Percentiles rank a stretch among this genome's conserved stretches.
Evolutionary conservation across 2,329 filamentous ascomycete species (phyloP).

Genomic region (Escovopsis weberi): DNA sequence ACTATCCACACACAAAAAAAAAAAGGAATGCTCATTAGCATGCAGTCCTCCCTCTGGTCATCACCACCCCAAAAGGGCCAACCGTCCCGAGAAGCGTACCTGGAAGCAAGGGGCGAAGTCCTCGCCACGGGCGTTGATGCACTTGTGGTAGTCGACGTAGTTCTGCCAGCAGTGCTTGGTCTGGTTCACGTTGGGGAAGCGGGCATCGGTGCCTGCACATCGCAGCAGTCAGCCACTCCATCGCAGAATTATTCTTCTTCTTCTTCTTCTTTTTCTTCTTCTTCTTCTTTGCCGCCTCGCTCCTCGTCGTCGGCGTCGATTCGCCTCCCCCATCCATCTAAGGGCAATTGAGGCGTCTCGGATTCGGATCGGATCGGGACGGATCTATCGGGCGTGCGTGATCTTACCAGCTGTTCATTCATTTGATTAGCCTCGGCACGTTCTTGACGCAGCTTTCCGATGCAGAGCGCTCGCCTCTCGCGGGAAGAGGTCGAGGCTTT

Average conservation of each 20-base stretch:
- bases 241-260: background rate
- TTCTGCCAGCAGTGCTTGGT: slow-evolving; percentile 99
- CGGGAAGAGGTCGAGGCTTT: slow-evolving; percentile 14
- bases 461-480: slow-evolving; percentile 14
- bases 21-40: slow-evolving; percentile 1
- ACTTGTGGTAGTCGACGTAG: slow-evolving; percentile 99
- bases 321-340: background rate
- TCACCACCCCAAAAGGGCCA: background rate
- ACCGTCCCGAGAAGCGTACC: slow-evolving; percentile 36
- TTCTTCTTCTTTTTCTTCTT: too few relatives aligned
- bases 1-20: too few relatives aligned
- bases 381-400: slow-evolving; percentile 6
- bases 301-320: too few relatives aligned
- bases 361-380: slow-evolving; percentile 6
- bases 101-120: slow-evolving; percentile 95
- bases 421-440: slow-evolving; percentile 27
- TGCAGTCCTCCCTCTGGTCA: background rate
- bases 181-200: slow-evolving; percentile 97
- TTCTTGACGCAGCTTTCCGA: slow-evolving; percentile 11
- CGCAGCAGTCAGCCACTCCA: slow-evolving; percentile 3
- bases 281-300: too few relatives aligned
- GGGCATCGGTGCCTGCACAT: slow-evolving; percentile 79
- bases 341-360: slow-evolving; percentile 14
- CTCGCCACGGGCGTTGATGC: slow-evolving; percentile 95
- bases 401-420: slow-evolving; percentile 28